Evolutionary conservation across 345 rosid species (phyloP).

Genomic region (Jatropha curcas): DNA sequence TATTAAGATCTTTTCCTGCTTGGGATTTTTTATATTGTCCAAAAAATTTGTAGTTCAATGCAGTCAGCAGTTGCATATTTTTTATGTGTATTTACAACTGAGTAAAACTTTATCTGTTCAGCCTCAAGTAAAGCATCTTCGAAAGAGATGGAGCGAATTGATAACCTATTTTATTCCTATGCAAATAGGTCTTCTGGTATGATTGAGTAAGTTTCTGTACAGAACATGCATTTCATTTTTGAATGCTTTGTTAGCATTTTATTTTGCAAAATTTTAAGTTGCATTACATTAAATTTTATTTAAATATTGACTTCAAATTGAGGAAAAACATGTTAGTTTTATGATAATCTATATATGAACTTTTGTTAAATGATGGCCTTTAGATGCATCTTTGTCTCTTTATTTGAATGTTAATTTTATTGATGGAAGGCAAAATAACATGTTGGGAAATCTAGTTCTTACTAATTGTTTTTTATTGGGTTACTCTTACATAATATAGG

Average conservation of each 20-base stretch:
- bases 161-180: constrained; percentile 62
- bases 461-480: not conserved
- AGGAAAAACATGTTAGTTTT: not conserved
- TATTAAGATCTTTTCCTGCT: too few relatives aligned
- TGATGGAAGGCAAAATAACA: not conserved
- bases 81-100: not conserved
- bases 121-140: constrained; percentile 87
- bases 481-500: not conserved
- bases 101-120: constrained; percentile 27
- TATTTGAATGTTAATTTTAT: not conserved
- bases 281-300: not conserved
- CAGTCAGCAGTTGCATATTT: not conserved
- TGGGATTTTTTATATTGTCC: too few relatives aligned
- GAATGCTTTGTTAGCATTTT: not conserved
- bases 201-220: constrained; percentile 75
- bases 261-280: not conserved
- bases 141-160: constrained; percentile 92
- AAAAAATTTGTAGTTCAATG: not conserved
- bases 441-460: not conserved
- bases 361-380: constrained; percentile 2
- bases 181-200: constrained; percentile 69
- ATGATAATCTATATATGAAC: not conserved
- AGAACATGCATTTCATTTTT: constrained; percentile 8
- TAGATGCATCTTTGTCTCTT: not conserved
- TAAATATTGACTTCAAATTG: not conserved